These are phyloP conservation scores for Aureobasidium sp. DNA, from an alignment of 2,329 filamentous ascomycete species.

Conservation along the genomic window DNA sequence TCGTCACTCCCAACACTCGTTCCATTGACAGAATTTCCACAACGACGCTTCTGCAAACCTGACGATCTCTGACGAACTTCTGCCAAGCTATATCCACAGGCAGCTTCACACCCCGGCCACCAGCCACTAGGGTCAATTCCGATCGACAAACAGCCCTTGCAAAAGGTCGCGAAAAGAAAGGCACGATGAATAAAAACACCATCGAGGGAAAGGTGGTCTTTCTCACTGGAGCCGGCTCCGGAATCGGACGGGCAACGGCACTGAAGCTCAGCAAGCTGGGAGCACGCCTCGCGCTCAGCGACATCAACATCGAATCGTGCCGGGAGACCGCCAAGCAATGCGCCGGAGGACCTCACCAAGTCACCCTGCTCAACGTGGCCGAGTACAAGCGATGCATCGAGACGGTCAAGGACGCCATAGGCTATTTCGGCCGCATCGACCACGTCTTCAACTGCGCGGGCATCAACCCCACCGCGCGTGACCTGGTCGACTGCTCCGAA, in stretches of 20 bases:
- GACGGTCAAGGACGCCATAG: conserved; percentile 22
- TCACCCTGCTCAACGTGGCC: conserved; percentile 27
- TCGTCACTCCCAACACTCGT: not conserved
- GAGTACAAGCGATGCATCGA: conserved; percentile 21
- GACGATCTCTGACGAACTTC: not conserved
- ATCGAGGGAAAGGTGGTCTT: conserved; percentile 21
- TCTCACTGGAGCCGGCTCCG: conserved; percentile 26
- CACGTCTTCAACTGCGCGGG: conserved; percentile 37
- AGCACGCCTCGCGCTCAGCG: conserved; percentile 34
- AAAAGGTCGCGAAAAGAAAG: not conserved
- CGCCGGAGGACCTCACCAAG: conserved; percentile 27
- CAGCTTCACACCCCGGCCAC: not conserved
- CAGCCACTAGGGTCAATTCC: not conserved
- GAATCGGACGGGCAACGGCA: conserved; percentile 36
- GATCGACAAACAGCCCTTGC: not conserved
- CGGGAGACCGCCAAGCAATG: conserved; percentile 20
- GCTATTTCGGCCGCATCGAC: conserved; percentile 29
- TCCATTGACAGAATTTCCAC: not conserved
- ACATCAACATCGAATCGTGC: conserved; percentile 28
- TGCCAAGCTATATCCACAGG: not conserved
- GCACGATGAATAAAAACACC: not conserved
- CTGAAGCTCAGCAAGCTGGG: conserved; percentile 36
- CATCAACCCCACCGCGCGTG: conserved; percentile 26
- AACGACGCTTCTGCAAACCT: not conserved
- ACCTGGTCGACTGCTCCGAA: conserved; percentile 31